These are phyloP conservation scores for Apiospora hydei DNA, from an alignment of 2,329 filamentous ascomycete genomes.

Conservation along the genomic window DNA sequence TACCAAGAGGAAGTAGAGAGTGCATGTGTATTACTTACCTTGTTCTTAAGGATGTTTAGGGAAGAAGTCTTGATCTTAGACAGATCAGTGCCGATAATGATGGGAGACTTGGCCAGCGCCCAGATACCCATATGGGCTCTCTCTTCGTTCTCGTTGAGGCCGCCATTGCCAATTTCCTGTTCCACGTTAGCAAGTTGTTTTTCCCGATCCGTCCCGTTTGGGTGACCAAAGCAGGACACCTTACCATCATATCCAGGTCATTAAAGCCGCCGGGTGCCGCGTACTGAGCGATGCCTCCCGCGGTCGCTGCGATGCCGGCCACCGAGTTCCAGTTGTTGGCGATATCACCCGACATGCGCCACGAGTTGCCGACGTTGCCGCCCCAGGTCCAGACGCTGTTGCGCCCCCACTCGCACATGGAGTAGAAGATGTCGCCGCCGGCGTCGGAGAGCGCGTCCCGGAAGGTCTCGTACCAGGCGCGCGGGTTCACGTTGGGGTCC, in stretches of 20 bases:
- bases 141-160: slow-evolving; percentile 27
- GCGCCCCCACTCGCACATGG: slow-evolving; percentile 46
- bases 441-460: slow-evolving; percentile 43
- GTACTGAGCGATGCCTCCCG: slow-evolving; percentile 26
- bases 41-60: slow-evolving; percentile 26
- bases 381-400: slow-evolving; percentile 38
- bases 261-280: slow-evolving; percentile 23
- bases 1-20: neutral
- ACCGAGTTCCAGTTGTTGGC: slow-evolving; percentile 43
- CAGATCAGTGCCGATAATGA: slow-evolving; percentile 25
- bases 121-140: slow-evolving; percentile 26
- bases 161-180: slow-evolving; percentile 27
- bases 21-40: neutral
- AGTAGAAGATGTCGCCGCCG: slow-evolving; percentile 43
- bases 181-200: neutral
- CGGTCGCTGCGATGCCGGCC: slow-evolving; percentile 38
- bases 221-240: neutral
- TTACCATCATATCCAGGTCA: slow-evolving; percentile 28
- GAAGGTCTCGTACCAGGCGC: slow-evolving; percentile 40
- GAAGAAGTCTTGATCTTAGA: slow-evolving; percentile 25
- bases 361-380: slow-evolving; percentile 41
- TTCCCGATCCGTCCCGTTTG: too few relatives aligned
- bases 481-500: slow-evolving; percentile 8
- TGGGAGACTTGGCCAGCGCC: slow-evolving; percentile 27
- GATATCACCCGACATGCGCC: slow-evolving; percentile 45